Percentiles rank a stretch among this genome's conserved stretches.
These are phyloP conservation scores for Rasamsonia emersonii DNA, from an alignment of 2,329 filamentous ascomycete species.

Conservation along the genomic window DNA sequence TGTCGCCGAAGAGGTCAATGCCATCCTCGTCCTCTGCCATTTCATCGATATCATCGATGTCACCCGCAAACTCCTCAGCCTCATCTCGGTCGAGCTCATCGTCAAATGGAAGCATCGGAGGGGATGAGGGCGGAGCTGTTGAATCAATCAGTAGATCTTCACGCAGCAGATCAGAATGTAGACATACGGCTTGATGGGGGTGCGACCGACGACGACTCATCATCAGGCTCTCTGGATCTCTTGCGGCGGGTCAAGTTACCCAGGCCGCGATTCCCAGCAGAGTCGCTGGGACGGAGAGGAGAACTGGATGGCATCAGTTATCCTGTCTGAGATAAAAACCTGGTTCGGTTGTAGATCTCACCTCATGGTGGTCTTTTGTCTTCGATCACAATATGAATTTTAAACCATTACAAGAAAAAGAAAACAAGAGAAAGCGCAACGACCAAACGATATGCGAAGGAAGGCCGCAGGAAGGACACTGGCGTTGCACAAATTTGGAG, in stretches of 20 bases:
- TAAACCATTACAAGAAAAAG: neutral
- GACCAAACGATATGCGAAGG: too few species aligned
- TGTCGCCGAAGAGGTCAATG: constrained; percentile 60
- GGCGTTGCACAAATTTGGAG: too few species aligned
- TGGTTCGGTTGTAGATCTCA: constrained; percentile 2
- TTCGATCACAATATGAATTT: neutral
- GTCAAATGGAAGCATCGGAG: constrained; percentile 47
- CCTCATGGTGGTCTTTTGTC: constrained; percentile 9
- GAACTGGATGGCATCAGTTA: constrained; percentile 48
- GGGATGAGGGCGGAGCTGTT: constrained; percentile 48
- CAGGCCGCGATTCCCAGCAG: constrained; percentile 71
- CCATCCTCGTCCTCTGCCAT: constrained; percentile 62
- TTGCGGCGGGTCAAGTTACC: constrained; percentile 48
- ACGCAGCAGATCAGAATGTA: neutral
- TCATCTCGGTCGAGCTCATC: constrained; percentile 41
- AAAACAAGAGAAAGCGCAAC: too few species aligned
- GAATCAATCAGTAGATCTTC: constrained; percentile 11
- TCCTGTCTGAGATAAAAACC: constrained; percentile 1
- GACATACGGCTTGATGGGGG: constrained; percentile 57
- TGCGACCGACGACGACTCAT: constrained; percentile 51
- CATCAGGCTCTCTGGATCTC: constrained; percentile 56
- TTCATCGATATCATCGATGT: constrained; percentile 60
- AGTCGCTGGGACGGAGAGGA: constrained; percentile 70
- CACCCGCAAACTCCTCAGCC: constrained; percentile 51
- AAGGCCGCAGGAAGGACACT: too few species aligned